Percentiles rank a stretch among this genome's conserved stretches.
phyloP scores from a whole-genome alignment of 169 alveolate species.

The Ichthyophthirius multifiliis region DNA sequence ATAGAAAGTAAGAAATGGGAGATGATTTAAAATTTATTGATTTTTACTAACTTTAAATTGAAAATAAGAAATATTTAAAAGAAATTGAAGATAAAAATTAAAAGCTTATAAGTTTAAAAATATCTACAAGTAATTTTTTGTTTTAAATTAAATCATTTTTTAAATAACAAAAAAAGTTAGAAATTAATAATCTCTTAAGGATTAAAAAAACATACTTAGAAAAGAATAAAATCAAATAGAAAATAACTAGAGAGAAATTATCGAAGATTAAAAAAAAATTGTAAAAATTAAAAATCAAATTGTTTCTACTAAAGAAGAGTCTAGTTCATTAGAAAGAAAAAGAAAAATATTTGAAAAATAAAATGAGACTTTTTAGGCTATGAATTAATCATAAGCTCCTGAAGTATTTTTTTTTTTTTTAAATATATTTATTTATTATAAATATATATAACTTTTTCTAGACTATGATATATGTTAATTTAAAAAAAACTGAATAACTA shows the following conservation, averaged over 20 bases:
- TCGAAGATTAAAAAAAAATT: slow-evolving; percentile 45
- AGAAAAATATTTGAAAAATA: slow-evolving; percentile 43
- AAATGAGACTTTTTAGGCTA: slow-evolving; percentile 38
- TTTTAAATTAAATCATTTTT: too few relatives aligned
- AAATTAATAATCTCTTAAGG: not conserved
- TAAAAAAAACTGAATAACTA: slow-evolving; percentile 57
- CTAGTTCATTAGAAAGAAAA: slow-evolving; percentile 23
- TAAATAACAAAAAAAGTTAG: too few relatives aligned
- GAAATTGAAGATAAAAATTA: slow-evolving; percentile 89
- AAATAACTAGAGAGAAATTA: slow-evolving; percentile 26
- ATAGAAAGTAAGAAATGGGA: slow-evolving; percentile 80
- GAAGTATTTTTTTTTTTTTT: slow-evolving; percentile 7
- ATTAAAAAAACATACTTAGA: not conserved
- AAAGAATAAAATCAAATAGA: slow-evolving; percentile 30
- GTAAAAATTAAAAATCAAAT: slow-evolving; percentile 58
- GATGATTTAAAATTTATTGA: slow-evolving; percentile 89
- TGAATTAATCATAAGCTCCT: slow-evolving; percentile 14
- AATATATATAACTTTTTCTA: not conserved
- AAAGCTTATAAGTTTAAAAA: slow-evolving; percentile 72
- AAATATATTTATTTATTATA: not conserved
- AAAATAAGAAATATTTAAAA: slow-evolving; percentile 88
- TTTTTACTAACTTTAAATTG: slow-evolving; percentile 91
- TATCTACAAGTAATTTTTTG: too few relatives aligned
- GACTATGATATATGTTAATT: slow-evolving; percentile 64
- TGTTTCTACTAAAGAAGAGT: slow-evolving; percentile 36